These are phyloP conservation scores for Penicillium turbatum DNA, from an alignment of 495 filamentous ascomycete genomes.

Conservation along the genomic window DNA sequence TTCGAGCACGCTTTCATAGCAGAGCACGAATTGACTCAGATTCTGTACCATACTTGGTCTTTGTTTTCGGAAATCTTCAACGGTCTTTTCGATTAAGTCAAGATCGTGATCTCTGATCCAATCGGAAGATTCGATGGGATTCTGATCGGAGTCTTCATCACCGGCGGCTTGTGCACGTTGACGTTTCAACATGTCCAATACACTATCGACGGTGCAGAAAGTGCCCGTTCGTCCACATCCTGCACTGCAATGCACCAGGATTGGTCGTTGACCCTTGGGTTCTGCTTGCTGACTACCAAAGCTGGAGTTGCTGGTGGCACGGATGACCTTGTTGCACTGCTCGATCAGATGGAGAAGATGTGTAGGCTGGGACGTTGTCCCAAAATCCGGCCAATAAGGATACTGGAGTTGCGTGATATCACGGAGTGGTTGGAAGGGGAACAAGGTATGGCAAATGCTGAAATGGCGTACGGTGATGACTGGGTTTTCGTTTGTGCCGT, in stretches of 20 bases:
- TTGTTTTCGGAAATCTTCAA: slow-evolving; percentile 84
- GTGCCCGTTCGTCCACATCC: slow-evolving; percentile 94
- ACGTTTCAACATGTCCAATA: slow-evolving; percentile 86
- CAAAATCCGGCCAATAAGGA: slow-evolving; percentile 93
- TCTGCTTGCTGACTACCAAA: slow-evolving; percentile 49
- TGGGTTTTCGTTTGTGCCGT: slow-evolving; percentile 51
- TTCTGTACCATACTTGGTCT: slow-evolving; percentile 96
- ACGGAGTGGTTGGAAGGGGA: slow-evolving; percentile 81
- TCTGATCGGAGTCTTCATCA: slow-evolving; percentile 33
- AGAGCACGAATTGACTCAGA: slow-evolving; percentile 88
- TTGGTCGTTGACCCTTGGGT: slow-evolving; percentile 54
- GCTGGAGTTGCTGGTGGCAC: slow-evolving; percentile 32
- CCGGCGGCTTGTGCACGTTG: slow-evolving; percentile 46
- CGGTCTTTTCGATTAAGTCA: slow-evolving; percentile 79
- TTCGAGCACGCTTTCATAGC: slow-evolving; percentile 91
- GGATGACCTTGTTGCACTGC: slow-evolving; percentile 60
- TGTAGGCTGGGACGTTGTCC: slow-evolving; percentile 80
- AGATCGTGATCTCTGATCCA: slow-evolving; percentile 51
- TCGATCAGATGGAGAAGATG: slow-evolving; percentile 86
- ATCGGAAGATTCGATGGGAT: neutral
- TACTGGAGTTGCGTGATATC: slow-evolving; percentile 97
- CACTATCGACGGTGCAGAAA: slow-evolving; percentile 93
- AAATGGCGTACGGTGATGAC: slow-evolving; percentile 85
- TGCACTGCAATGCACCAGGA: slow-evolving; percentile 92
- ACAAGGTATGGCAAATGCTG: slow-evolving; percentile 66